These are phyloP conservation scores for Lasiodiplodia sp. DNA, from an alignment of 2,329 filamentous ascomycete genomes.

Conservation along the genomic window DNA sequence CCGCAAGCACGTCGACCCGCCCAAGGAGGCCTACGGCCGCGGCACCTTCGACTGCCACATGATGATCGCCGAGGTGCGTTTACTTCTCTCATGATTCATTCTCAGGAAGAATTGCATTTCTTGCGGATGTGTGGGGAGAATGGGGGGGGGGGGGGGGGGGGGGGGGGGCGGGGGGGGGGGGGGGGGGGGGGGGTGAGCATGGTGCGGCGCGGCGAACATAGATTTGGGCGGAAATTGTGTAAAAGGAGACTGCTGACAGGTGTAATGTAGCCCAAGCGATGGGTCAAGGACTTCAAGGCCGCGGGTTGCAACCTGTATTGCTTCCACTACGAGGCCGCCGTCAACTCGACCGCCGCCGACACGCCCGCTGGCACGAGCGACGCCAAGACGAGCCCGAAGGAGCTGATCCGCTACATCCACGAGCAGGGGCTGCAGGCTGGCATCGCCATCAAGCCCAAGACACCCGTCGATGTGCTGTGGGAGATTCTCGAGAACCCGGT, in stretches of 20 bases:
- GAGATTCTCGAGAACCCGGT: conserved; percentile 80
- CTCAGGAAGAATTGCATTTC: background rate
- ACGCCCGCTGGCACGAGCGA: conserved; percentile 74
- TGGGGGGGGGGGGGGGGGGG: too few species aligned
- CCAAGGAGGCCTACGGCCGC: conserved; percentile 71
- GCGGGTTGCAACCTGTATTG: conserved; percentile 99
- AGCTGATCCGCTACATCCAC: conserved; percentile 91
- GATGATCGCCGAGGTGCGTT: conserved; percentile 93
- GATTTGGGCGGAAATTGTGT: too few species aligned
- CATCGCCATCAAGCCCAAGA: conserved; percentile 94
- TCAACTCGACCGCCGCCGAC: conserved; percentile 82
- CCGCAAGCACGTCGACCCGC: conserved; percentile 80
- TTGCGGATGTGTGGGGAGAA: background rate
- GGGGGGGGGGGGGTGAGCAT: background rate
- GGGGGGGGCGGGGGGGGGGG: too few species aligned
- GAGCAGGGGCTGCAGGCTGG: conserved; percentile 86
- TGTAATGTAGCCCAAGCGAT: conserved; percentile 81
- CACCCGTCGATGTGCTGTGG: conserved; percentile 88
- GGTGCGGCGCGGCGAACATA: background rate
- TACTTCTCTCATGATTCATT: background rate
- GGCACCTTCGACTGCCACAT: conserved; percentile 99
- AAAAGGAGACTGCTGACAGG: background rate
- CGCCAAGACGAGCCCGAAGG: conserved; percentile 78
- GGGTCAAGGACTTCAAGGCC: conserved; percentile 93
- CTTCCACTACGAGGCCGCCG: conserved; percentile 98